Evolutionary conservation across 257 asterid species (phyloP), one percentile per base, ranked within the genome.

Genomic region (Solanum raphanifolium): DNA sequence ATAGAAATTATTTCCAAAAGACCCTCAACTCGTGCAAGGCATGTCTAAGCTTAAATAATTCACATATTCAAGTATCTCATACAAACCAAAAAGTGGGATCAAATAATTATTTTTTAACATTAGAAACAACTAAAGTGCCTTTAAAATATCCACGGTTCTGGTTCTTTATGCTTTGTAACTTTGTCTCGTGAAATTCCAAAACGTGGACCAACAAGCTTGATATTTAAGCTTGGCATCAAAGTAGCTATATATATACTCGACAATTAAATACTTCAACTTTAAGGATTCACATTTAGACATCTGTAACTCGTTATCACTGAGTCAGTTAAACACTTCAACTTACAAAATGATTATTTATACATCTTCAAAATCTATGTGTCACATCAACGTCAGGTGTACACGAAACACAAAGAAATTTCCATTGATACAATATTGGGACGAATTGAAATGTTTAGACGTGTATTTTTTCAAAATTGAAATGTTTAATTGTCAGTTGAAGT

Each of bases 211-310:
- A 52, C 75, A 60, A 88, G 92, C 92, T 91, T 91, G 90, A 31
- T 41, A 73, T 85, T 76, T 65, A 91, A 91, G 93, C 74, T 87
- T 89, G 92, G 93, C 88, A 91, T 91, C 89, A 68, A 73, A 90
- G 27, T 43, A 6, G 25, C 25, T 55, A 55, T 7, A 20, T 55
- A 20, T 18, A 55, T 55, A 52, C 62, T 52, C 9, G 62, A 52
- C 62, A 55, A 55, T 55, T 55, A 55, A 55, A 55, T 4, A 55
- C 65, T 20, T 1, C 4, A 55, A 55, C n/a, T 55, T 55, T 55
- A 55, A 55, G 11, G 11, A 20, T 55, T 18, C 66, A 55, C 1
- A 55, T 55, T 20, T 20, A 20, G 25, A 55, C 5, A 20, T 20
- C 2, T 55, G 4, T 3, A 55, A 41, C 10, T 55, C 9, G 23